Evolutionary conservation across 352 stramenopile genomes (phyloP), one percentile per base, ranked within the genome.

Genomic region (Globisporangium abappressorium): DNA sequence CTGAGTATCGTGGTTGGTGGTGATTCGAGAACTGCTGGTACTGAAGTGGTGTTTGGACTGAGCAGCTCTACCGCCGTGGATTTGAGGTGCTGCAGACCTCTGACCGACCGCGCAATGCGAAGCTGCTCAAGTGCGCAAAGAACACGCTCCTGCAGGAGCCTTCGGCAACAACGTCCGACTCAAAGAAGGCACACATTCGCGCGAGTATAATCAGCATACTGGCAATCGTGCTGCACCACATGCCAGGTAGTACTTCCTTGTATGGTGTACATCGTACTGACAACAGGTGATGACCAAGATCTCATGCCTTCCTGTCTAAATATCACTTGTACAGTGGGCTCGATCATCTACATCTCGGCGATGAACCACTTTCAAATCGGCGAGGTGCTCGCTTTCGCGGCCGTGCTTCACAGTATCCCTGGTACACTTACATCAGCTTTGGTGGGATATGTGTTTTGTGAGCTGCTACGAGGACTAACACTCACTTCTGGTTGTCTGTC

Each of bases 31-130:
- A 5, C 18, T 33, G 15, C 20, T 22, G 54, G 34, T 9, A 28
- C 28, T 18, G 54, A 43, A 12, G 30, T 11, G 18, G 8, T 46
- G 26, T 60, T 60, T 60, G 55, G 20, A 9, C 18, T 43, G 28
- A 43, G 24, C 9, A 46, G 26, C 30, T 60, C 55, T 1, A 20
- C 20, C 11, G 15, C 20, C 30, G 30, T 26, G 30, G 28, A 60
- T 60, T 60, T 46, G 18, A 60, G 7, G 55, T 60, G 28, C 55
- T 60, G 55, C 55, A 60, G 55, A 46, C 55, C 7, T 46, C 55
- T 46, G 30, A 46, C 2, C 55, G 55, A 28, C 20, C 55, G 55
- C 11, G 30, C 15, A 33, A 28, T 20, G 28, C 30, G 18, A 3
- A 60, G 18, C 20, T 60, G 18, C 28, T 20, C 55, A 60, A 28